Percentiles rank a stretch among this genome's conserved stretches.
These are phyloP conservation scores for Hyaloperonospora arabidopsidis DNA, from an alignment of 352 stramenopile genomes.

Conservation along the genomic window DNA sequence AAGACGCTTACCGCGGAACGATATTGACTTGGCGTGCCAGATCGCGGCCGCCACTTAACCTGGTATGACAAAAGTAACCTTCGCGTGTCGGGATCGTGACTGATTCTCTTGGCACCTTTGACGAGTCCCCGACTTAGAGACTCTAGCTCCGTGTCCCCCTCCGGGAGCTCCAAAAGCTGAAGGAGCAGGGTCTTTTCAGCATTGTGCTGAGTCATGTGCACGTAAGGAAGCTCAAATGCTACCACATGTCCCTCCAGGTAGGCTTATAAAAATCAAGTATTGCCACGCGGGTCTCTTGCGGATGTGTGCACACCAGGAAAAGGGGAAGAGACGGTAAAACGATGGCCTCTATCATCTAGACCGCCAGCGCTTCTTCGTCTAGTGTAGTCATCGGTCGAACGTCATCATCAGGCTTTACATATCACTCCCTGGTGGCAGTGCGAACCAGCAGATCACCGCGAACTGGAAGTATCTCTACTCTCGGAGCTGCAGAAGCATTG, in stretches of 20 bases:
- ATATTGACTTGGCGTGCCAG: background rate
- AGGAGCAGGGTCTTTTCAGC: background rate
- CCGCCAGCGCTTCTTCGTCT: background rate
- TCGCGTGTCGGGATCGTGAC: too few relatives aligned
- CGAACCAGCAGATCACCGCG: too few relatives aligned
- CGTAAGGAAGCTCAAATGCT: background rate
- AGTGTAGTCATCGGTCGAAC: background rate
- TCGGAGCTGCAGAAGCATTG: too few relatives aligned
- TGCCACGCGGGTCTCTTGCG: background rate
- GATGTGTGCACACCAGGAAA: background rate
- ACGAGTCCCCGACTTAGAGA: background rate
- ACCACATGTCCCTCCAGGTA: too few relatives aligned
- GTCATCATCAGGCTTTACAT: too few relatives aligned
- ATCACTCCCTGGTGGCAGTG: too few relatives aligned
- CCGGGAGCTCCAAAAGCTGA: background rate
- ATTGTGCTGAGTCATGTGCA: background rate
- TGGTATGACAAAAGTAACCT: too few relatives aligned
- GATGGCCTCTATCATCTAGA: background rate
- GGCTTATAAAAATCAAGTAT: background rate
- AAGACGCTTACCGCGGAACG: background rate
- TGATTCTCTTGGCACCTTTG: background rate
- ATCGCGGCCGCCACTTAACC: too few relatives aligned
- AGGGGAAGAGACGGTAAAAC: background rate
- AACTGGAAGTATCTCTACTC: too few relatives aligned
- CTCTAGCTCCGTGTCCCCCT: background rate